Evolutionary conservation across 192 early-diverging fungal species (phyloP).

Genomic region (Backusella sp.): DNA sequence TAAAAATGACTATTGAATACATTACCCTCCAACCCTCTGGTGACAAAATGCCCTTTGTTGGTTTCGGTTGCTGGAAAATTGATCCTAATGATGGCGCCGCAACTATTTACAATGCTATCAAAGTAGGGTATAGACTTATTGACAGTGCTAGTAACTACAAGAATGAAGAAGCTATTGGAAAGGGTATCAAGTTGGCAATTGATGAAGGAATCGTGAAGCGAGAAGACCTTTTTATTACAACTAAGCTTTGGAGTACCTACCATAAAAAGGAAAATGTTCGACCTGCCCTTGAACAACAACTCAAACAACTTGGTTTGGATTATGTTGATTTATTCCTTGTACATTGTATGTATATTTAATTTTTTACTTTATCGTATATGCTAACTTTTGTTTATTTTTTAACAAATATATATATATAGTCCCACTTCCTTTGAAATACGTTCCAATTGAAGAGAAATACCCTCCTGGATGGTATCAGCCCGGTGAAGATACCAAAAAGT

Average conservation of each 20-base stretch:
- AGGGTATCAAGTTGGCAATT: conserved; percentile 51
- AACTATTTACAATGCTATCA: conserved; percentile 42
- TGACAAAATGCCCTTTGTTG: conserved; percentile 52
- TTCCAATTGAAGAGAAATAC: conserved; percentile 37
- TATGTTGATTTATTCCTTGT: conserved; percentile 73
- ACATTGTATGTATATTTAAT: conserved; percentile 45
- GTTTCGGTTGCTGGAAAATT: conserved; percentile 56
- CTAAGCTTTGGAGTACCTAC: conserved; percentile 64
- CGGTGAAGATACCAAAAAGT: conserved; percentile 17
- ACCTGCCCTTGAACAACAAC: conserved; percentile 47
- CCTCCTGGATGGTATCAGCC: conserved; percentile 45
- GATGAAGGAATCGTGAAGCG: conserved; percentile 53
- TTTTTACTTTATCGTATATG: not conserved
- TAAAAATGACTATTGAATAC: conserved; percentile 5
- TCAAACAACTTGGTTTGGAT: conserved; percentile 50
- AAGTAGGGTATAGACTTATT: conserved; percentile 37
- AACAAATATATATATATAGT: conserved; percentile 10
- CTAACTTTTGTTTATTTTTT: not conserved
- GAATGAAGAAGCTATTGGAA: conserved; percentile 63
- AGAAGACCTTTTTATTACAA: conserved; percentile 42
- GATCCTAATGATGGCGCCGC: conserved; percentile 37
- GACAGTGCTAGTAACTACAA: conserved; percentile 62
- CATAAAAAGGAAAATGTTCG: conserved; percentile 52
- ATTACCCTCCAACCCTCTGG: conserved; percentile 40
- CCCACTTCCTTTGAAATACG: conserved; percentile 51